Evolutionary conservation across 352 stramenopile species (phyloP), one percentile per base, ranked within the genome.

Genomic region (Hyaloperonospora arabidopsidis): DNA sequence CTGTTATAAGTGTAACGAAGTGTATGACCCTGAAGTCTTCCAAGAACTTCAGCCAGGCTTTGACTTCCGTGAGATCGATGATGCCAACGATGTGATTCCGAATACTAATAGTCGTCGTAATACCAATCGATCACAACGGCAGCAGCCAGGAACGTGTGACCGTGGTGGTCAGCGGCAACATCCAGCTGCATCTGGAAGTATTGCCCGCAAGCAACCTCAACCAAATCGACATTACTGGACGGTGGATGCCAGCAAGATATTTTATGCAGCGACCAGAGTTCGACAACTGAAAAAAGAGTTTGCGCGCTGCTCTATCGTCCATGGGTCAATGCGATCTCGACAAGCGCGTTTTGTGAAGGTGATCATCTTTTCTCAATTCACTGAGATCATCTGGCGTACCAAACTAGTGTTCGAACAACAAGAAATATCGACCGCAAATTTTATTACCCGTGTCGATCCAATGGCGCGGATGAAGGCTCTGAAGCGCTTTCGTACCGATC

Each of bases 21-120:
- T 46, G 2, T 93, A 79, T 36, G 88, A 97, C 56, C 71, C 83
- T 18, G 89, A 97, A 67, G 57, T 88, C 1, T 96, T 97, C 62
- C 88, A 97, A 61, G 50, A 61, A 36, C 65, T 96, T 29, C 86
- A 96, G 45, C 86, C 86, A 1, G 86, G 86, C 1, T 89, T 95
- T 58, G 76, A 50, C 22, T 54, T 54, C 14, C 63, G 65, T 50
- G 54, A 63, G 49, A 52, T 63, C 41, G n/a, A n/a, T n/a, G n/a
- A n/a, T n/a, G n/a, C n/a, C n/a, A n/a, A n/a, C n/a, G n/a, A n/a
- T n/a, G n/a, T n/a, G n/a, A n/a, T n/a, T n/a, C n/a, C n/a, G n/a
- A n/a, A n/a, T n/a, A n/a, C n/a, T n/a, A n/a, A n/a, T n/a, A n/a
- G n/a, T n/a, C n/a, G n/a, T n/a, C n/a, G n/a, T n/a, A n/a, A n/a